Conservation (phyloP, 768 basidiomycete species). For the Lanmaoa rubissima region DNA sequence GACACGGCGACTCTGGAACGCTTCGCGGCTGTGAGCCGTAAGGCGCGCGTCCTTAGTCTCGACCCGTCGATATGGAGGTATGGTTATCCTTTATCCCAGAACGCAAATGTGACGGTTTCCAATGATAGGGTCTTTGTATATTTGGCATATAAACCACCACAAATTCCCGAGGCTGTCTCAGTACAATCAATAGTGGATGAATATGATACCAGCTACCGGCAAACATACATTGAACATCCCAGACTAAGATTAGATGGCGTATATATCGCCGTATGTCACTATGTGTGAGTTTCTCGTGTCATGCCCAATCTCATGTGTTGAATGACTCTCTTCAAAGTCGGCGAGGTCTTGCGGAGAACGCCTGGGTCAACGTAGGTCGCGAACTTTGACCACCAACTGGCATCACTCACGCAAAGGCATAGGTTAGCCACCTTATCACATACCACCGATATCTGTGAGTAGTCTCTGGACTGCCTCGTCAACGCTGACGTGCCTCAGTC, state of each 20-base stretch:
- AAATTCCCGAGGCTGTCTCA: constrained; percentile 55
- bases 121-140: constrained; percentile 57
- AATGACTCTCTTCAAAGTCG: constrained; percentile 10
- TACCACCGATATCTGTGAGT: constrained; percentile 89
- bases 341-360: constrained; percentile 78
- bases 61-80: constrained; percentile 79
- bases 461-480: neutral
- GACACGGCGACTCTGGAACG: constrained; percentile 71
- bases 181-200: constrained; percentile 48
- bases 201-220: constrained; percentile 68
- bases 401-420: constrained; percentile 8
- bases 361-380: constrained; percentile 78
- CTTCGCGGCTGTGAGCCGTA: constrained; percentile 72
- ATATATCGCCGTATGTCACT: constrained; percentile 91
- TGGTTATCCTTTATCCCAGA: constrained; percentile 12
- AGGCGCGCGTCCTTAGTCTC: constrained; percentile 68
- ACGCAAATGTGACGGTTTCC: constrained; percentile 6
- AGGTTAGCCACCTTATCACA: constrained; percentile 85
- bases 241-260: constrained; percentile 84
- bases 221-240: constrained; percentile 79
- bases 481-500: constrained; percentile 41
- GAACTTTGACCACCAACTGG: neutral
- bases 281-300: constrained; percentile 53
- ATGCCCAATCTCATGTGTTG: neutral
- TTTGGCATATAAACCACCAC: constrained; percentile 70